Evolutionary conservation across 108 stramenopile species (phyloP), one percentile per base, ranked within the genome.

Genomic region (Skeletonema grethae): DNA sequence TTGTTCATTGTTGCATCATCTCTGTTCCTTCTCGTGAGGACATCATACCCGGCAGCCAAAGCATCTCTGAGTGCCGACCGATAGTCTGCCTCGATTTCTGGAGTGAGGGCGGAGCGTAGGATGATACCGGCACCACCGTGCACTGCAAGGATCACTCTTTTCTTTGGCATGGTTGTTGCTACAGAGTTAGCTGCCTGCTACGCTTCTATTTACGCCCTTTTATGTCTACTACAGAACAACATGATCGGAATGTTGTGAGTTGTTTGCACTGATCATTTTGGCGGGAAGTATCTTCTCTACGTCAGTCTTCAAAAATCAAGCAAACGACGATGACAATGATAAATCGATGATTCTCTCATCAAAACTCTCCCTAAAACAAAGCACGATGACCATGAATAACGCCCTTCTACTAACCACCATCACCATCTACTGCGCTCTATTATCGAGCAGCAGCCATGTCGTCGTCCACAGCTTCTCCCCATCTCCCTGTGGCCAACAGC

Each of bases 121-220:
- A 77, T 77, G 57, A 77, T 57, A 5, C 76, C 76, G 34, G 76
- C 76, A 64, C 76, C 76, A 34, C 76, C 76, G 38, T 77, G 76
- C 31, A 77, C 76, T 18, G 68, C 76, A 55, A 77, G 68, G 11
- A 77, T 53, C 35, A 75, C 75, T 50, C 50, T 56, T 43, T n/a
- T 43, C 41, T 43, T n/a, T n/a, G 41, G 15, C 41, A 43, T 43
- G 41, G 15, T 43, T 43, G 41, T 5, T 28, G 25, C 25, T 28
- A 1, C 1, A 28, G 25, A 28, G 25, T 28, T 28, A 28, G 25
- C 25, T 28, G 32, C 32, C 32, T 28, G 25, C 25, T 28, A 28
- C 25, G 25, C 25, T 1, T 28, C 1, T 28, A n/a, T n/a, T n/a
- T n/a, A n/a, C n/a, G n/a, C n/a, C n/a, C n/a, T n/a, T n/a, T n/a